Base-by-base conservation (phyloP, 805 yeast species). In the Jamesozyma gamospora region DNA sequence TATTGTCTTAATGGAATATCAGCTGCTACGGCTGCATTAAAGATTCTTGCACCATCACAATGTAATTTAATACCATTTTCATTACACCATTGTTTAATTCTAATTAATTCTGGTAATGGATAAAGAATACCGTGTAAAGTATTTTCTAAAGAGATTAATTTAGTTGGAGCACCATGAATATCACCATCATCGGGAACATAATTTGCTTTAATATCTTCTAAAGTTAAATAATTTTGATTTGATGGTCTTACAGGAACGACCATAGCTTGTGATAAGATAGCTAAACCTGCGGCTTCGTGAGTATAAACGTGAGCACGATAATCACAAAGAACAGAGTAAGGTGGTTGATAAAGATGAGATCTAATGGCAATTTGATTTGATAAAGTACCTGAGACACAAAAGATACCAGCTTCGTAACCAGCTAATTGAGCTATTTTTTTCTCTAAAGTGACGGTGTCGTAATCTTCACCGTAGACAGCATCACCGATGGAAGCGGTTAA, bases 11-110 rank as follows among this genome's bases (percentile, higher is more conserved):
- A 62, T 14, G 85, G 64, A 28, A 82, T 67, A 19, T 82, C 86
- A 18, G 55, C 34, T 21, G 72, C 88, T 11, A 72, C 82, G 31
- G 77, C 67, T n/a, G 96, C 96, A 58, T 83, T 84, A 88, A 94
- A 87, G 37, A 88, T 64, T 51, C 97, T 73, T n/a, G 96, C 97
- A 46, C 96, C 97, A 58, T 88, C 97, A 51, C 87, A 75, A 54
- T 90, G 96, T 49, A 87, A 60, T 41, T 66, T 70, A 40, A 84
- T 62, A 40, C 67, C 69, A 49, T 78, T 69, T 24, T 64, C 71
- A 39, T 69, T 67, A 46, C 90, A 84, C 71, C 83, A 88, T 32
- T 64, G 70, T 32, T 81, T 71, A 50, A 88, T 88, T 41, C 75
- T 72, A 42, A 65, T 64, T 40, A 88, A 70, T 58, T 88, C 96